Evolutionary conservation across 1,139 yeast species (phyloP).

Genomic region (Yamadazyma blattariae): DNA sequence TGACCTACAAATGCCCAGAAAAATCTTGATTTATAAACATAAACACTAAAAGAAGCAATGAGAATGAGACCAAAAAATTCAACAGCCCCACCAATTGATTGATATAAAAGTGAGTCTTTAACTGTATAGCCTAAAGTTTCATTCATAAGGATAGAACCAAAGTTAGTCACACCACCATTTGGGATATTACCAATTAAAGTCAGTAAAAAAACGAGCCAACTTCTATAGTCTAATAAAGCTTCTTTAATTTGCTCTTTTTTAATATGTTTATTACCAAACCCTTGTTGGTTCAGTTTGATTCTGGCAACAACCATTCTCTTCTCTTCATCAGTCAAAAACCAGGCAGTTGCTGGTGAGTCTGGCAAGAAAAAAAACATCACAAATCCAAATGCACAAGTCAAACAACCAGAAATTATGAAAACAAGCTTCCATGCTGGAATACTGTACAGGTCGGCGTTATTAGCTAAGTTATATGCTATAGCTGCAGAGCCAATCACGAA

Average conservation of each 20-base stretch:
- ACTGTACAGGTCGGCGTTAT: conserved; percentile 14
- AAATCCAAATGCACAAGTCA: conserved; percentile 26
- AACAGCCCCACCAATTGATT: conserved; percentile 36
- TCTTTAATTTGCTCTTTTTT: conserved; percentile 54
- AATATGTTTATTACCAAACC: conserved; percentile 54
- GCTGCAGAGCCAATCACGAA: conserved; percentile 23
- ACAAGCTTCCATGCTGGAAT: conserved; percentile 32
- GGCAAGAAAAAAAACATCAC: conserved; percentile 25
- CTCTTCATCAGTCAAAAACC: conserved; percentile 46
- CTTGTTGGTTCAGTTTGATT: conserved; percentile 43
- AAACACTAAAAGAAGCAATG: conserved; percentile 25
- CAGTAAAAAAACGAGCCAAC: conserved; percentile 39
- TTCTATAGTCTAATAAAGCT: conserved; percentile 45
- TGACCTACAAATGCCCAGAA: conserved; percentile 42
- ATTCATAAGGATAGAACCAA: conserved; percentile 44
- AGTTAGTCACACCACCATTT: conserved; percentile 39
- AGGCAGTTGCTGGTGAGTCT: conserved; percentile 27
- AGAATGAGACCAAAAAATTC: conserved; percentile 41
- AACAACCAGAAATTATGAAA: conserved; percentile 27
- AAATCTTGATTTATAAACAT: conserved; percentile 31
- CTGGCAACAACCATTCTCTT: conserved; percentile 35
- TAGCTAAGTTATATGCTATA: conserved; percentile 22
- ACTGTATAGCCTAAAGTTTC: conserved; percentile 41
- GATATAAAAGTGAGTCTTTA: conserved; percentile 26
- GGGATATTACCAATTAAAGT: conserved; percentile 29